Percentiles rank a stretch among this genome's conserved stretches.
Evolutionary conservation across 75 land plant genomes (phyloP).

Genomic region (Ceratopteris richardii): DNA sequence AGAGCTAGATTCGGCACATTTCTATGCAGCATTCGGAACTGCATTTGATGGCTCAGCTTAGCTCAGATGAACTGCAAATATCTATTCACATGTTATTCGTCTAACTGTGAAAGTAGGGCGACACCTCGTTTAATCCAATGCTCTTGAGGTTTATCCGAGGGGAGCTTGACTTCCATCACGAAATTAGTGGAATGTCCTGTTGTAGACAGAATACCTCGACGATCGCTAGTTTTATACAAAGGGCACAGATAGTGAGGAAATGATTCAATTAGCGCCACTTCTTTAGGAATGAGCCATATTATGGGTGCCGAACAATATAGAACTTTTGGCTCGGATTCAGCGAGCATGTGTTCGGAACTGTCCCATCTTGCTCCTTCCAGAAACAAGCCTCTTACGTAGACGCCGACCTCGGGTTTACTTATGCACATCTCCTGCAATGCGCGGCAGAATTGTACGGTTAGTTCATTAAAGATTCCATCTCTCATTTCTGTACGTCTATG

Average conservation of each 20-base stretch:
- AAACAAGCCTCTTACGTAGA: conserved; percentile 27
- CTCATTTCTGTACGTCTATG: no score
- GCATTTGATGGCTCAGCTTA: no score
- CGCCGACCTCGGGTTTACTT: conserved; percentile 21
- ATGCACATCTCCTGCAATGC: conserved; percentile 6
- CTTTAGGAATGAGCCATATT: conserved; percentile 25
- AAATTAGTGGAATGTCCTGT: conserved; percentile 36
- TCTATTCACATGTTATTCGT: conserved; percentile 7
- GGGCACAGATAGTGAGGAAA: conserved; percentile 32
- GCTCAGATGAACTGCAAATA: no score
- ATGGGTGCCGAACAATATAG: conserved; percentile 19
- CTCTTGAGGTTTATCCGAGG: conserved; percentile 15
- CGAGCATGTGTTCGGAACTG: conserved; percentile 15
- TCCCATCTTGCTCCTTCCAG: conserved; percentile 32
- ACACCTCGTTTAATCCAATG: conserved; percentile 37
- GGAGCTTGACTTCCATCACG: conserved; percentile 30
- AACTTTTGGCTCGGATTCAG: conserved; percentile 25
- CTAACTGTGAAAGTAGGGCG: conserved; percentile 28
- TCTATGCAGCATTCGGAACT: no score
- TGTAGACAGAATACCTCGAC: conserved; percentile 30
- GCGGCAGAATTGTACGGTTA: background rate
- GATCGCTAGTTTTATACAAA: conserved; percentile 30
- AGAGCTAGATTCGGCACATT: no score
- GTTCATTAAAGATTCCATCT: no score
- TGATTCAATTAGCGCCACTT: conserved; percentile 7